phyloP scores from a whole-genome alignment of 2,329 filamentous ascomycete genomes.

The Alternaria solani region DNA sequence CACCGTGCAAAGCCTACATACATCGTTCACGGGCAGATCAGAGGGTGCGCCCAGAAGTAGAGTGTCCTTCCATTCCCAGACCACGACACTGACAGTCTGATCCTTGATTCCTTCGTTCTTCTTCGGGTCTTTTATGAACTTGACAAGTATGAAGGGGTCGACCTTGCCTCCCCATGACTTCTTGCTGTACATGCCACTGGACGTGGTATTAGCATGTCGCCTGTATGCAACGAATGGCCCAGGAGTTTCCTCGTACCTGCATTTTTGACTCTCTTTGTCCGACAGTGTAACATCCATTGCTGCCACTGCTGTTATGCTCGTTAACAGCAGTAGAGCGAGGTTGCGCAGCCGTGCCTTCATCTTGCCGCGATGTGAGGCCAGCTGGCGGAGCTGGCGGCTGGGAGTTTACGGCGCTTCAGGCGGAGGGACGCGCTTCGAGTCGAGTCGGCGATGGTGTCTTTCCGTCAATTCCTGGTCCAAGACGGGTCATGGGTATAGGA shows the following conservation, averaged over 20 bases:
- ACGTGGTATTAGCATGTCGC: background rate
- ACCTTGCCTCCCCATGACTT: slow-evolving; percentile 86
- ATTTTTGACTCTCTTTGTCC: slow-evolving; percentile 12
- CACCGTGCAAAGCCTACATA: slow-evolving; percentile 21
- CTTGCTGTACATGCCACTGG: slow-evolving; percentile 82
- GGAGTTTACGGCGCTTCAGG: slow-evolving; percentile 5
- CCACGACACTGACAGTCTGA: slow-evolving; percentile 80
- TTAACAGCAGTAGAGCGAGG: slow-evolving; percentile 44
- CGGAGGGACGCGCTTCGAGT: slow-evolving; percentile 7
- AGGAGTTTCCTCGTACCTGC: slow-evolving; percentile 19
- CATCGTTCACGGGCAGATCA: slow-evolving; percentile 39
- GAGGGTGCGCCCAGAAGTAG: slow-evolving; percentile 74
- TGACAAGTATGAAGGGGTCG: slow-evolving; percentile 88
- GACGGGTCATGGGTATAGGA: slow-evolving; percentile 14
- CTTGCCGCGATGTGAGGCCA: slow-evolving; percentile 42
- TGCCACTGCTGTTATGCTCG: slow-evolving; percentile 41
- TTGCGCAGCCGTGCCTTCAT: slow-evolving; percentile 48
- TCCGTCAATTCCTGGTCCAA: background rate
- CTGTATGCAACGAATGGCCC: background rate
- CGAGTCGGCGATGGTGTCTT: background rate
- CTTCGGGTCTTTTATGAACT: slow-evolving; percentile 69
- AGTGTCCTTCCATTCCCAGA: slow-evolving; percentile 95
- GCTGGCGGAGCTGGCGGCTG: slow-evolving; percentile 35
- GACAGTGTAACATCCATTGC: slow-evolving; percentile 48
- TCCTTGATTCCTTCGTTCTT: slow-evolving; percentile 68